These are phyloP conservation scores for Canavalia gladiata DNA, from an alignment of 306 rosid genomes.

Conservation along the genomic window DNA sequence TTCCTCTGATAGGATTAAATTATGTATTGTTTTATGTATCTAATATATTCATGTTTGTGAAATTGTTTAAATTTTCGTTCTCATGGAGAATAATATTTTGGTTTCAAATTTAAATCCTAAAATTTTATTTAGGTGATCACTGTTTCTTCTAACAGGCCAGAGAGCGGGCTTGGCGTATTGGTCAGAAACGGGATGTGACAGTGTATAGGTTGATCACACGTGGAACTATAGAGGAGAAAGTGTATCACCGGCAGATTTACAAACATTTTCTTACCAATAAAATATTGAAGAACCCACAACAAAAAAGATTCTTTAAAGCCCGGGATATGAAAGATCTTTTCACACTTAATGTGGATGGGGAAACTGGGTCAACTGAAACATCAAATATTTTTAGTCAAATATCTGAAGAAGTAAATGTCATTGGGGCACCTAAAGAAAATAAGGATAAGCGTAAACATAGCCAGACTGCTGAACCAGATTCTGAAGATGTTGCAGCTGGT, in stretches of 20 bases:
- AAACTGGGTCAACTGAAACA: constrained; percentile 84
- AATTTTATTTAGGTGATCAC: constrained; percentile 41
- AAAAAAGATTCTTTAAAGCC: constrained; percentile 95
- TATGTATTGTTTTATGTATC: constrained; percentile 9
- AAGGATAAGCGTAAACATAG: constrained; percentile 51
- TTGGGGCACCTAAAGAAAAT: constrained; percentile 65
- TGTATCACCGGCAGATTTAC: constrained; percentile 97
- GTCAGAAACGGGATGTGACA: constrained; percentile 95
- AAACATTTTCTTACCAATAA: constrained; percentile 97
- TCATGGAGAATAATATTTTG: constrained; percentile 30
- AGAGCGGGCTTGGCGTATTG: constrained; percentile 99
- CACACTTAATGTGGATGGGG: constrained; percentile 74
- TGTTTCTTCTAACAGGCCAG: constrained; percentile 76
- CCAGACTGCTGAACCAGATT: constrained; percentile 41
- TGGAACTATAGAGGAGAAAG: constrained; percentile 97
- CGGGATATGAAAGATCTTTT: constrained; percentile 99
- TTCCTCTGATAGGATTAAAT: constrained; percentile 31
- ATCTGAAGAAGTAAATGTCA: constrained; percentile 71
- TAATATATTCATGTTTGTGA: constrained; percentile 33
- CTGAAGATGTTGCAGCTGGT: constrained; percentile 52
- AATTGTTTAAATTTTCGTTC: constrained; percentile 40
- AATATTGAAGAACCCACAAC: constrained; percentile 94
- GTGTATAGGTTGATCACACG: constrained; percentile 93
- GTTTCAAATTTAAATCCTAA: constrained; percentile 39
- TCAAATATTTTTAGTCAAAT: constrained; percentile 81